Evolutionary conservation across 805 yeast species (phyloP).

Genomic region (Suhomyces pyralidae): DNA sequence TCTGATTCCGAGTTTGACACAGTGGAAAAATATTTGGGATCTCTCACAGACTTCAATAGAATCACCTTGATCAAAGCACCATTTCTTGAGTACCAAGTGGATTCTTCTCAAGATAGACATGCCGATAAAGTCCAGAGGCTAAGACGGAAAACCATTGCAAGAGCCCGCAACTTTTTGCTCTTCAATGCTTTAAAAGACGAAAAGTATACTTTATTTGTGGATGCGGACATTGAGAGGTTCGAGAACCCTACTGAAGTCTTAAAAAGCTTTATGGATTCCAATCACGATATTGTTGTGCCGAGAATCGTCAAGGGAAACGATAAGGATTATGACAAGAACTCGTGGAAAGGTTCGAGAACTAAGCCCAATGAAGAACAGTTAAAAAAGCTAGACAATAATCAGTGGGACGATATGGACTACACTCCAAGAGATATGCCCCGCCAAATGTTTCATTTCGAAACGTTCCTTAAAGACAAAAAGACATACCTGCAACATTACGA

Average conservation of each 20-base stretch:
- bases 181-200: conserved; percentile 25
- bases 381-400: conserved; percentile 22
- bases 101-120: conserved; percentile 21
- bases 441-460: conserved; percentile 28
- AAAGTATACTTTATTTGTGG: conserved; percentile 34
- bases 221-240: conserved; percentile 32
- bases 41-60: conserved; percentile 8
- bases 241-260: conserved; percentile 19
- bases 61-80: conserved; percentile 34
- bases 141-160: conserved; percentile 35
- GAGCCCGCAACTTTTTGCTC: conserved; percentile 35
- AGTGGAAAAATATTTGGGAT: conserved; percentile 17
- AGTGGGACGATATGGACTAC: conserved; percentile 32
- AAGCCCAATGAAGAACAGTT: conserved; percentile 28
- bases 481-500: conserved; percentile 3
- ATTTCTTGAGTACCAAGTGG: conserved; percentile 26
- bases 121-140: conserved; percentile 27
- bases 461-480: conserved; percentile 12
- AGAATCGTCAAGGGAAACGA: conserved; percentile 21
- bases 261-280: conserved; percentile 21
- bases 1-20: conserved; percentile 21
- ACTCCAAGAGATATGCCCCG: conserved; percentile 30
- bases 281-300: conserved; percentile 37
- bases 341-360: conserved; percentile 40
- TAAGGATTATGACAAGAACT: conserved; percentile 37